Percentiles rank a stretch among this genome's conserved stretches.
phyloP scores from a whole-genome alignment of 2,329 filamentous ascomycete genomes.

The Ceratocystis papillata region DNA sequence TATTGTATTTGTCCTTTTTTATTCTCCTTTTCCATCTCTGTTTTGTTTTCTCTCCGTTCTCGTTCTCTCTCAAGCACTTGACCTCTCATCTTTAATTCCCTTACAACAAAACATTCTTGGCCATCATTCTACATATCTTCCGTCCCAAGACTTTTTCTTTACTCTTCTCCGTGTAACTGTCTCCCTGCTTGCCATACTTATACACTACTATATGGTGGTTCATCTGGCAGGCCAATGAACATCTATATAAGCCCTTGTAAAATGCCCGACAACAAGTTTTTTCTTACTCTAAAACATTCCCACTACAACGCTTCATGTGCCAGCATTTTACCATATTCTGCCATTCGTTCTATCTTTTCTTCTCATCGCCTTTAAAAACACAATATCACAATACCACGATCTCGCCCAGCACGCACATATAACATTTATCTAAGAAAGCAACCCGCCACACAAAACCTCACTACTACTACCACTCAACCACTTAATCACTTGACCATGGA shows the following conservation, averaged over 20 bases:
- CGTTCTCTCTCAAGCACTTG: constrained; percentile 13
- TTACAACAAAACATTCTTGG: constrained; percentile 15
- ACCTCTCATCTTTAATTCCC: constrained; percentile 9
- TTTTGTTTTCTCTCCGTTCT: not conserved
- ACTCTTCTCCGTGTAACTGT: constrained; percentile 9
- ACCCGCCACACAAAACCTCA: not conserved
- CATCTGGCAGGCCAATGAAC: constrained; percentile 14
- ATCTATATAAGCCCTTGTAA: constrained; percentile 12
- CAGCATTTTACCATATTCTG: not conserved
- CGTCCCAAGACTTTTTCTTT: constrained; percentile 1
- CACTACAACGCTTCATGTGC: not conserved
- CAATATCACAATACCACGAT: not conserved
- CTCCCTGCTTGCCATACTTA: constrained; percentile 12
- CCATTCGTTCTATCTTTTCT: not conserved
- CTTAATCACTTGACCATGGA: not conserved
- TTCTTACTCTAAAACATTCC: not conserved
- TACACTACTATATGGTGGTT: constrained; percentile 2
- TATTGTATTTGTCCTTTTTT: constrained; percentile 10
- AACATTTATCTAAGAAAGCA: not conserved
- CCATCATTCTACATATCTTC: constrained; percentile 11
- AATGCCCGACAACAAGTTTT: not conserved
- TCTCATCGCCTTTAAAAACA: constrained; percentile 1
- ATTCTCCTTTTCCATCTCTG: not conserved
- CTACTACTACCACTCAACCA: not conserved
- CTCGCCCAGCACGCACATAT: not conserved